These are phyloP conservation scores for Grigorovia humatica DNA, from an alignment of 805 yeast species.

Conservation along the genomic window DNA sequence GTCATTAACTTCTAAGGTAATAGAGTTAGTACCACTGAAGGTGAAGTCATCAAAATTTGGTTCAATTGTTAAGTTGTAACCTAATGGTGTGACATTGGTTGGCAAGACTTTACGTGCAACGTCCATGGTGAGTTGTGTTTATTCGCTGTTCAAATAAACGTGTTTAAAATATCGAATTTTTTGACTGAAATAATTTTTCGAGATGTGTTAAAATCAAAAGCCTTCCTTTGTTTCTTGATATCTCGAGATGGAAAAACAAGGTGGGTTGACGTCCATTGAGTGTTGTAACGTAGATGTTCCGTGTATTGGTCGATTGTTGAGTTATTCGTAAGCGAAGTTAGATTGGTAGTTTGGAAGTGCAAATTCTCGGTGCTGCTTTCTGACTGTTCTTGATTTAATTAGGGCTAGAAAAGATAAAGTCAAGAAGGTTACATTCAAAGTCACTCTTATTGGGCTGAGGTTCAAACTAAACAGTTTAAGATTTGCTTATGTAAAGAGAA, in stretches of 20 bases:
- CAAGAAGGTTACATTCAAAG: too few relatives aligned
- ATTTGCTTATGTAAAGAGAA: too few relatives aligned
- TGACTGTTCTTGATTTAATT: too few relatives aligned
- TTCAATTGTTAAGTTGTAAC: slow-evolving; percentile 57
- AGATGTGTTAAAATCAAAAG: neutral
- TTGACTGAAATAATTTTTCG: neutral
- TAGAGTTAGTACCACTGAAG: slow-evolving; percentile 43
- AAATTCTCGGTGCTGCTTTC: too few relatives aligned
- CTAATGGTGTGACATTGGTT: slow-evolving; percentile 54
- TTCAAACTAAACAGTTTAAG: too few relatives aligned
- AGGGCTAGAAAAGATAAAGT: too few relatives aligned
- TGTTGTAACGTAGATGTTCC: too few relatives aligned
- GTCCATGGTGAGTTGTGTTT: neutral
- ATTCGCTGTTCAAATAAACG: neutral
- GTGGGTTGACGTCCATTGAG: too few relatives aligned
- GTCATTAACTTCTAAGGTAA: slow-evolving; percentile 45
- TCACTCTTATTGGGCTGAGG: too few relatives aligned
- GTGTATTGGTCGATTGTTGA: too few relatives aligned
- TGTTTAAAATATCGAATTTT: neutral
- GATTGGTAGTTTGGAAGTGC: too few relatives aligned
- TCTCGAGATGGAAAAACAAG: neutral
- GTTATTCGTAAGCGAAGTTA: too few relatives aligned
- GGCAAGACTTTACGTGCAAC: slow-evolving; percentile 41
- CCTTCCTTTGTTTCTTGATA: neutral
- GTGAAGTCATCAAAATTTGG: slow-evolving; percentile 51